phyloP scores from a whole-genome alignment of 2,329 filamentous ascomycete species.

The Xylaria sp. region DNA sequence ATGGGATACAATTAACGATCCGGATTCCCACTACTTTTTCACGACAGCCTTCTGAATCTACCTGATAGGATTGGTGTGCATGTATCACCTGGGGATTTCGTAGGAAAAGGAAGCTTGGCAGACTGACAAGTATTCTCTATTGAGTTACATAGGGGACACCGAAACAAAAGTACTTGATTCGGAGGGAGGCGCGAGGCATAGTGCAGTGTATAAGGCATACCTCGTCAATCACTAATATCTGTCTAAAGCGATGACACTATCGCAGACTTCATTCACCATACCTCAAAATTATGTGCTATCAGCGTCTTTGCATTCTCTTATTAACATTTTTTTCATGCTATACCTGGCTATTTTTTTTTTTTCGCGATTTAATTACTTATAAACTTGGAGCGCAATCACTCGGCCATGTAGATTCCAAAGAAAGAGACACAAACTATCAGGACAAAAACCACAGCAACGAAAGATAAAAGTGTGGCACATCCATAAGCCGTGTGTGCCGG shows the following conservation, averaged over 20 bases:
- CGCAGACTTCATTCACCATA: not conserved
- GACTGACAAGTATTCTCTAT: not conserved
- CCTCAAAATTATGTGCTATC: not conserved
- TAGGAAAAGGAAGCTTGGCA: not conserved
- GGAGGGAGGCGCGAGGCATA: not conserved
- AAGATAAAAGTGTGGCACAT: not conserved
- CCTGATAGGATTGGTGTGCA: not conserved
- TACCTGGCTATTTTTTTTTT: too few species aligned
- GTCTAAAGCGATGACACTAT: not conserved
- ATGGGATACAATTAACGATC: slow-evolving; percentile 67
- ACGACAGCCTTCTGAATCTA: slow-evolving; percentile 42
- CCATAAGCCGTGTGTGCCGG: not conserved
- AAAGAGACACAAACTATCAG: not conserved
- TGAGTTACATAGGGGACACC: not conserved
- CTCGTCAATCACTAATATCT: not conserved
- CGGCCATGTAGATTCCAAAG: not conserved
- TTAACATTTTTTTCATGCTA: not conserved
- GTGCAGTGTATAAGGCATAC: not conserved
- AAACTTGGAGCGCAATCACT: not conserved
- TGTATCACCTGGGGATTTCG: too few species aligned
- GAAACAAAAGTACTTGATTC: not conserved
- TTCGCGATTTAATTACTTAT: too few species aligned
- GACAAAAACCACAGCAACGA: not conserved
- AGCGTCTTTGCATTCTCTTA: not conserved
- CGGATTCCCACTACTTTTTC: slow-evolving; percentile 67